These are phyloP conservation scores for Silene noctiflora DNA, from an alignment of 179 eudicot genomes.

Conservation along the genomic window DNA sequence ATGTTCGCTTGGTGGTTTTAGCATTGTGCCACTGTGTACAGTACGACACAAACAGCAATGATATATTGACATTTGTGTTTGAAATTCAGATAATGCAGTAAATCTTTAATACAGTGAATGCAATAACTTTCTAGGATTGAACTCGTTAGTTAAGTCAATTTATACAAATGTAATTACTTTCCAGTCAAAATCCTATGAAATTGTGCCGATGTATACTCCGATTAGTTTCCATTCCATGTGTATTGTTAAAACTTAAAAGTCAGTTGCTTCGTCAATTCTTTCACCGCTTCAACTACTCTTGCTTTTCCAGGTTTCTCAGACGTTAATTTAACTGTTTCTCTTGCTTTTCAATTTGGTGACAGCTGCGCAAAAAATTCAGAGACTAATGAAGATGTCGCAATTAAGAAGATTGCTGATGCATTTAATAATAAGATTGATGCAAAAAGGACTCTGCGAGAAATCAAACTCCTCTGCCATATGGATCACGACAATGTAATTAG, in stretches of 20 bases:
- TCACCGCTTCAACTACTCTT: not conserved
- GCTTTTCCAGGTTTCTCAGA: not conserved
- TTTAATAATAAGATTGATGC: slow-evolving; percentile 38
- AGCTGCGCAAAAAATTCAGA: slow-evolving; percentile 37
- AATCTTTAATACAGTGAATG: not conserved
- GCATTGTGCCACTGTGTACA: not conserved
- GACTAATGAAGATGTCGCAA: slow-evolving; percentile 36
- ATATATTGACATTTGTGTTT: too few relatives aligned
- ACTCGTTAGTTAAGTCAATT: too few relatives aligned
- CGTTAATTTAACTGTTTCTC: not conserved
- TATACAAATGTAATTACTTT: too few relatives aligned
- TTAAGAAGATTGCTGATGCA: slow-evolving; percentile 39
- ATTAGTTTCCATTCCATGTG: not conserved
- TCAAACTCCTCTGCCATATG: slow-evolving; percentile 38
- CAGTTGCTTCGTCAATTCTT: not conserved
- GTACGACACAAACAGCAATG: not conserved
- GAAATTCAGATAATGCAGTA: too few relatives aligned
- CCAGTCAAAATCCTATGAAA: too few relatives aligned
- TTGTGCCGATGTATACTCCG: not conserved
- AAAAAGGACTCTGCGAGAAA: slow-evolving; percentile 37
- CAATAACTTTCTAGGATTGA: too few relatives aligned
- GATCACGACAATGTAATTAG: slow-evolving; percentile 36
- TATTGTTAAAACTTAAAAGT: not conserved
- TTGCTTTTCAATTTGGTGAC: slow-evolving; percentile 18
- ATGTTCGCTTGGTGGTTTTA: not conserved